Percentiles rank a stretch among this genome's conserved stretches.
phyloP scores from a whole-genome alignment of 176 grass and related monocot genomes.

The Zoysia pacifica region DNA sequence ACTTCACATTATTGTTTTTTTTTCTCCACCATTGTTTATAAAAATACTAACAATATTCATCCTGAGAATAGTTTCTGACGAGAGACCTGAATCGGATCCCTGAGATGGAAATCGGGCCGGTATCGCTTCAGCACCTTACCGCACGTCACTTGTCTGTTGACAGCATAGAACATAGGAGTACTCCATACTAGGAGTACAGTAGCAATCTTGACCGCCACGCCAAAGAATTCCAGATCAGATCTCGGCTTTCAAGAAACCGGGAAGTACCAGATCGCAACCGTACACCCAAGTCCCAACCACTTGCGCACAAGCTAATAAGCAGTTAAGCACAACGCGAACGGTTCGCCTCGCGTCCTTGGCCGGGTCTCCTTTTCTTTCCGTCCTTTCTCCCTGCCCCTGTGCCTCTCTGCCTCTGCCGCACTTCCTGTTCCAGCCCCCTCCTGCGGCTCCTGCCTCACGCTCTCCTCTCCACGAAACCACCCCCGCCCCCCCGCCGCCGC shows the following conservation, averaged over 20 bases:
- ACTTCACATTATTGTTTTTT: no score
- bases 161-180: neutral
- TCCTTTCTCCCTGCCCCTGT: neutral
- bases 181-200: no score
- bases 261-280: constrained; percentile 3
- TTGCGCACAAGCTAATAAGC: neutral
- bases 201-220: neutral
- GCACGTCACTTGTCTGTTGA: no score
- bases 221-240: neutral
- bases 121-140: no score
- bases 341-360: constrained; percentile 15
- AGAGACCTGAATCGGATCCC: no score
- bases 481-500: neutral
- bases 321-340: constrained; percentile 16
- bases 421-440: constrained; percentile 20
- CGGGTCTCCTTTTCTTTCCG: constrained; percentile 3
- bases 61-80: no score
- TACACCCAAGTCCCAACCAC: neutral
- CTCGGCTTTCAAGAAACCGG: neutral
- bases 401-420: constrained; percentile 17
- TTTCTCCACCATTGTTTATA: no score
- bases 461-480: constrained; percentile 46
- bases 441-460: constrained; percentile 11
- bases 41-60: no score
- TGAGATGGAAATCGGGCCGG: no score